Evolutionary conservation across 106 monocot genomes (phyloP).

Genomic region (Dendrobium catenatum): DNA sequence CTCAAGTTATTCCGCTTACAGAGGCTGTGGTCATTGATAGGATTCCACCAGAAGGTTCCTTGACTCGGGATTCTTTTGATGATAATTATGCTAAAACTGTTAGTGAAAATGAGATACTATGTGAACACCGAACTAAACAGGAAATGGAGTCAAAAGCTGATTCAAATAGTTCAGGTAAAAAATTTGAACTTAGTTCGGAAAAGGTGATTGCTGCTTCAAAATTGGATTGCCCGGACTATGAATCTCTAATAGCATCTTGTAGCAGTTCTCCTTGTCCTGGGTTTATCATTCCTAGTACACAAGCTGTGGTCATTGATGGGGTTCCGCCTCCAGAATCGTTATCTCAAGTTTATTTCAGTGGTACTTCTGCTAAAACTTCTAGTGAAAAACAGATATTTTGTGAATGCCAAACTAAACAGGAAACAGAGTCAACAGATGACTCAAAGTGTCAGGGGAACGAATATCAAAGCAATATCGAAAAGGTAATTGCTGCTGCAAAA

Average conservation of each 20-base stretch:
- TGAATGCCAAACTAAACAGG: background rate
- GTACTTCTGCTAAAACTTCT: background rate
- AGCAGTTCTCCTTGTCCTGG: background rate
- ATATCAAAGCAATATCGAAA: background rate
- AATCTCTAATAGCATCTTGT: slow-evolving; percentile 9
- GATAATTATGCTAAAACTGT: background rate
- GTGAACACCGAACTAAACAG: slow-evolving; percentile 23
- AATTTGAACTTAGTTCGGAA: slow-evolving; percentile 2
- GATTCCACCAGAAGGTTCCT: background rate
- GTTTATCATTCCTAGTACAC: background rate
- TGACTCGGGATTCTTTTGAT: background rate
- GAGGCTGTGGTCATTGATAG: background rate
- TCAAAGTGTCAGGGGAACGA: background rate
- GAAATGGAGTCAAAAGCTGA: slow-evolving; percentile 26
- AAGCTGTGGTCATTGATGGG: background rate
- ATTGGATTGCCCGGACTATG: slow-evolving; percentile 12
- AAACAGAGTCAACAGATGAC: background rate
- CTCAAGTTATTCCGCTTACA: background rate
- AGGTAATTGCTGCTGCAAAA: background rate
- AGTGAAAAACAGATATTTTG: background rate
- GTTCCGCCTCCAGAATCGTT: background rate
- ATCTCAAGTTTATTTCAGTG: background rate
- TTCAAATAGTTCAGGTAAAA: slow-evolving; percentile 8
- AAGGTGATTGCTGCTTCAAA: slow-evolving; percentile 8
- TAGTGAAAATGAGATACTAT: background rate